A percentile compares a stretch with the other conserved stretches of the same genome.
These are phyloP conservation scores for Aspergillus sp. DNA, from an alignment of 2,329 filamentous ascomycete species.

Conservation along the genomic window DNA sequence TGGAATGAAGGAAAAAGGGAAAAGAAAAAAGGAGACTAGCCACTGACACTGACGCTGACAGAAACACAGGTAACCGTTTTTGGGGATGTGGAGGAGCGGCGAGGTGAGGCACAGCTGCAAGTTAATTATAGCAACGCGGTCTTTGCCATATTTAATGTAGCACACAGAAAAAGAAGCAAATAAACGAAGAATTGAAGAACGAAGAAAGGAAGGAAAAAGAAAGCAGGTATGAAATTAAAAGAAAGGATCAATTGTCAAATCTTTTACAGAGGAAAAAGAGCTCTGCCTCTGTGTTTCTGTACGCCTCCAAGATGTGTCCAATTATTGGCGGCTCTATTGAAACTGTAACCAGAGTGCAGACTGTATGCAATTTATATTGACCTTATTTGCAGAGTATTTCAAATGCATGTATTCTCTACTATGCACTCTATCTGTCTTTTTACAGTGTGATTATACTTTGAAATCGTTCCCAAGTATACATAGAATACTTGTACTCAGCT, in stretches of 20 bases:
- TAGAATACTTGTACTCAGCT: no score
- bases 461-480: no score
- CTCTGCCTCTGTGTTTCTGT: no score
- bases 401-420: no score
- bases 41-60: neutral
- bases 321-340: no score
- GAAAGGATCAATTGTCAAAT: neutral
- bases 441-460: no score
- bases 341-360: no score
- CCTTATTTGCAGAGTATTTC: no score
- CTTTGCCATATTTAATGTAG: neutral
- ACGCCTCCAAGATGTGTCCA: no score
- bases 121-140: neutral
- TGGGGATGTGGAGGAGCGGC: neutral
- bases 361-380: no score
- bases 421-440: no score
- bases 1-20: neutral
- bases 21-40: neutral
- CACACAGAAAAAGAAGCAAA: neutral
- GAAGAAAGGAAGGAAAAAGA: conserved; percentile 5
- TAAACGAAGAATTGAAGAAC: conserved; percentile 3
- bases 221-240: neutral
- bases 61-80: neutral
- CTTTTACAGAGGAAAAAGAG: no score
- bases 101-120: neutral